Percentiles rank a stretch among this genome's conserved stretches.
Evolutionary conservation across 306 rosid genomes (phyloP).

Genomic region (Pueraria montana): DNA sequence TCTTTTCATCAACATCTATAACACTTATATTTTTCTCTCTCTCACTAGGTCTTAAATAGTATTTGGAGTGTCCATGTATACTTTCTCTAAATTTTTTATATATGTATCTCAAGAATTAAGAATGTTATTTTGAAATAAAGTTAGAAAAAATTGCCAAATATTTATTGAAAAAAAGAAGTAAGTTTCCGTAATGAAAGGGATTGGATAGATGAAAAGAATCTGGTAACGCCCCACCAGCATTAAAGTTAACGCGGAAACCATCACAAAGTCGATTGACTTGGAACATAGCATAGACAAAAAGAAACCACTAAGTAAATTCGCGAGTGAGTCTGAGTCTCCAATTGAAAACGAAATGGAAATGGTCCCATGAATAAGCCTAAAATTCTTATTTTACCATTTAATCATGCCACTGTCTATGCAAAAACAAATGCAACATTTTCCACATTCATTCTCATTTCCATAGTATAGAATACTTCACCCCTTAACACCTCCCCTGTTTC

Average conservation of each 20-base stretch:
- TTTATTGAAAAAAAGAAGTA: background rate
- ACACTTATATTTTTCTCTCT: too few relatives aligned
- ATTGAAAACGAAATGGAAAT: background rate
- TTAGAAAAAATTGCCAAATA: background rate
- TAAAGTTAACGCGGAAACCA: slow-evolving; percentile 42
- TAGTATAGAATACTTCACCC: background rate
- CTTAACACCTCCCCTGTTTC: too few relatives aligned
- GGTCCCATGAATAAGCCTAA: background rate
- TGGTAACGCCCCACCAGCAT: background rate
- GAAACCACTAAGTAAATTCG: background rate
- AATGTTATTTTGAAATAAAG: background rate
- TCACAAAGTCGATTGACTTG: background rate
- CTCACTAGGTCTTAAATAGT: too few relatives aligned
- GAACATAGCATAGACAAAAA: too few relatives aligned
- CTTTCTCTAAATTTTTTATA: too few relatives aligned
- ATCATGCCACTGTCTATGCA: background rate
- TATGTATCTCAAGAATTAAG: too few relatives aligned
- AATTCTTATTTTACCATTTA: background rate
- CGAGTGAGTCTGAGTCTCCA: background rate
- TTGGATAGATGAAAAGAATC: background rate
- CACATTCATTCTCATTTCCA: background rate
- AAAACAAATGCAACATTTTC: slow-evolving; percentile 7
- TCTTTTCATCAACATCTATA: too few relatives aligned
- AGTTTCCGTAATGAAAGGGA: background rate
- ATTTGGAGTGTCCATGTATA: too few relatives aligned